These are phyloP conservation scores for Rhodotorula sp. DNA, from an alignment of 1,284 basidiomycete species.

Conservation along the genomic window DNA sequence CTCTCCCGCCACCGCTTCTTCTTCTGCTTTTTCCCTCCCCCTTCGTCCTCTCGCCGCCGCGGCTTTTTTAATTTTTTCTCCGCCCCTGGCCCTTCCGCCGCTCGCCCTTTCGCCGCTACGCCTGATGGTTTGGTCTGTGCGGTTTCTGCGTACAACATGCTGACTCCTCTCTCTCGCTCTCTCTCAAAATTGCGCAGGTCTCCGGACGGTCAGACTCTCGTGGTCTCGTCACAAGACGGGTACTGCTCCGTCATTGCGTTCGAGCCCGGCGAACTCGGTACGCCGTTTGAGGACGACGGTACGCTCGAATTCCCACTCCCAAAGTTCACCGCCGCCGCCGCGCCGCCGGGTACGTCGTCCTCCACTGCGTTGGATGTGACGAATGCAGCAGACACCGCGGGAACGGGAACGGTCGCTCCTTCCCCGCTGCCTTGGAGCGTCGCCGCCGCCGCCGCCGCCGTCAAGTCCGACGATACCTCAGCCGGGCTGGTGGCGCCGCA, in stretches of 20 bases:
- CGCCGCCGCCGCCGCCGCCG: background rate
- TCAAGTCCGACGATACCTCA: background rate
- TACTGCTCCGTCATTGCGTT: constrained; percentile 89
- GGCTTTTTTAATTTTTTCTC: too few species aligned
- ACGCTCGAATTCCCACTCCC: constrained; percentile 1
- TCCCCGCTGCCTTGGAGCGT: background rate
- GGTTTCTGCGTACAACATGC: too few species aligned
- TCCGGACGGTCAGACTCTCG: constrained; percentile 86
- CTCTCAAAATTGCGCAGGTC: constrained; percentile 62
- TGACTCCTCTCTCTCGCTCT: too few species aligned
- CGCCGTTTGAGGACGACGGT: constrained; percentile 48
- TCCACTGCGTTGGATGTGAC: background rate
- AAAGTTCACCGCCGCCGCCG: too few species aligned
- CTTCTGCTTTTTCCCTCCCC: background rate
- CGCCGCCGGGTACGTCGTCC: background rate
- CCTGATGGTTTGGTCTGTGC: too few species aligned
- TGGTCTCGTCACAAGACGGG: constrained; percentile 89
- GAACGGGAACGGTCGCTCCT: background rate
- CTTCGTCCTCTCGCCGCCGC: background rate
- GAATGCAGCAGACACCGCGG: background rate
- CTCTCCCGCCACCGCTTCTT: background rate
- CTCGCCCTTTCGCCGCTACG: too few species aligned
- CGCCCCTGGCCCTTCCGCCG: too few species aligned
- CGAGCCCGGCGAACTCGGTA: constrained; percentile 79
- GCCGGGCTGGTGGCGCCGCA: background rate